Percentiles rank a stretch among this genome's conserved stretches.
Conservation (phyloP, 176 grass and related monocot genomes). For the Musa schizocarpa region DNA sequence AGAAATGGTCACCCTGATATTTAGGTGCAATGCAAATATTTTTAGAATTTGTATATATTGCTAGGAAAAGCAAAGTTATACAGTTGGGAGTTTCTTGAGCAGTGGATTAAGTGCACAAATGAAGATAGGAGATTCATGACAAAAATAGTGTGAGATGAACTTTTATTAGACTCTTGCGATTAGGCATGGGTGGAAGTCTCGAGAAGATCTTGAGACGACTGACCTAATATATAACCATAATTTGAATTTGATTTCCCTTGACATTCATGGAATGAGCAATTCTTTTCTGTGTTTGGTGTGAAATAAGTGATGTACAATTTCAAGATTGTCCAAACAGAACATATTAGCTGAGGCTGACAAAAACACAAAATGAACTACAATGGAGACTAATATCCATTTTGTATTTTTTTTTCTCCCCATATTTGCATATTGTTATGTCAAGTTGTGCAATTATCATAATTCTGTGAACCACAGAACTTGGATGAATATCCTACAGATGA, state of each 20-base stretch:
- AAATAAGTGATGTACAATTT: not conserved
- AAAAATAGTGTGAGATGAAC: not conserved
- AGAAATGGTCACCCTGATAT: no score
- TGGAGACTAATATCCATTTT: not conserved
- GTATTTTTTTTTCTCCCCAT: no score
- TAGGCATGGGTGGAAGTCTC: not conserved
- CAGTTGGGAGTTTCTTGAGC: not conserved
- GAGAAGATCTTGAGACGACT: not conserved
- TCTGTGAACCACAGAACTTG: not conserved
- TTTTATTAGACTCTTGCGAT: not conserved
- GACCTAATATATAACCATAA: not conserved
- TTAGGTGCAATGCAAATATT: no score
- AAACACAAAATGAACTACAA: not conserved
- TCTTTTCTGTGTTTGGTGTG: not conserved
- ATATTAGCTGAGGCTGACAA: not conserved
- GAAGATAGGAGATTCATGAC: not conserved
- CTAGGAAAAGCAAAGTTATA: not conserved
- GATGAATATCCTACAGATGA: no score
- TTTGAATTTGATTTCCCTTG: not conserved
- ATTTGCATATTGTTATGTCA: not conserved
- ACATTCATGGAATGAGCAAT: not conserved
- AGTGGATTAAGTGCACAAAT: not conserved
- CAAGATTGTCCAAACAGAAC: not conserved
- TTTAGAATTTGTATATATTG: not conserved
- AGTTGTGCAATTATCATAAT: not conserved